Evolutionary conservation across 371 early-diverging fungal genomes (phyloP), one percentile per base, ranked within the genome.

Genomic region (Rhizopus stolonifer): DNA sequence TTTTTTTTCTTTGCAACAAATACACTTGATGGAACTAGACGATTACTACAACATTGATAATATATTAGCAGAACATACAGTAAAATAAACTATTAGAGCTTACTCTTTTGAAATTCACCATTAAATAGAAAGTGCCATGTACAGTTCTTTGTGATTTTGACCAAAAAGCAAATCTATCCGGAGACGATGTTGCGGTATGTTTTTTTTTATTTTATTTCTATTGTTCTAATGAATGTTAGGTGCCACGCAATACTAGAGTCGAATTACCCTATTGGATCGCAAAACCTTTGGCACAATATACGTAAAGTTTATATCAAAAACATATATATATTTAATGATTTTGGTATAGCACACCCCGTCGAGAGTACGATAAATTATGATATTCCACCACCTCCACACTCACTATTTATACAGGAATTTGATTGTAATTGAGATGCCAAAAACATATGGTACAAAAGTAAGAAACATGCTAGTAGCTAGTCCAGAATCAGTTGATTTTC

Each of bases 61-160:
- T 43, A 78, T 78, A 13, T 62, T 78, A 40, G 74, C 79, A 25
- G 79, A 78, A 33, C 70, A 74, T 39, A 65, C 55, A 33, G 77
- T 70, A 69, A 64, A 23, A 2, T 24, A 13, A n/a, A n/a, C n/a
- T n/a, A n/a, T n/a, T n/a, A n/a, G n/a, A 19, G 5, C 29, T 9
- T 5, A 19, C 0, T 18, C 8, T 0, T 44, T 21, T 23, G n/a
- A n/a, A n/a, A n/a, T n/a, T n/a, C n/a, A n/a, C n/a, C n/a, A n/a
- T n/a, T n/a, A n/a, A n/a, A n/a, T n/a, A 77, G 77, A 73, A 62
- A 71, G 64, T 77, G 61, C 77, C 77, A 3, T 70, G 74, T 29
- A 67, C 60, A 42, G 65, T 71, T 29, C 64, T 59, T 26, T 62
- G 61, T 43, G 63, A 64, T 23, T 58, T 69, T 25, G 56, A 53